Conservation (phyloP, 495 filamentous ascomycete species). For the Polyplosphaeria fusca region DNA sequence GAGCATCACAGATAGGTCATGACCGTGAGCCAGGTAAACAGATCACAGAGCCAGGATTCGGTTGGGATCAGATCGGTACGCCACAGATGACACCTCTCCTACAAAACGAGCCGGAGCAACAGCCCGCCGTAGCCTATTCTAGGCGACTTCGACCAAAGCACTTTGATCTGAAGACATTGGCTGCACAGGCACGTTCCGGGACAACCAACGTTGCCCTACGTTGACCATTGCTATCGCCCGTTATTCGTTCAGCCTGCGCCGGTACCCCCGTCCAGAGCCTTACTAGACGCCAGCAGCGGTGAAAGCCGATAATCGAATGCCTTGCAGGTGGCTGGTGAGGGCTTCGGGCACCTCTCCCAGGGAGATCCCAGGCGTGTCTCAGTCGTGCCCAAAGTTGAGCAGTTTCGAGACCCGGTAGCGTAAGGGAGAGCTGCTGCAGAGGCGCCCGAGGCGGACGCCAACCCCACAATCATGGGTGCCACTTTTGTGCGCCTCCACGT, state of each 20-base stretch:
- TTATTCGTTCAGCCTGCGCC: not conserved
- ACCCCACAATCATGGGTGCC: too few relatives aligned
- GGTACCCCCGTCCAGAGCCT: not conserved
- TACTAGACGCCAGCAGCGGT: too few relatives aligned
- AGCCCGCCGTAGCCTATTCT: not conserved
- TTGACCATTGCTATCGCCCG: not conserved
- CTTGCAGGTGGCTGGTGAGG: too few relatives aligned
- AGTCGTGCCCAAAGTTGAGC: too few relatives aligned
- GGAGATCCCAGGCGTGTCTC: too few relatives aligned
- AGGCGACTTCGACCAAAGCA: not conserved
- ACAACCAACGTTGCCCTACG: not conserved
- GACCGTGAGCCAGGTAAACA: conserved; percentile 8
- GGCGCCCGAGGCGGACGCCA: too few relatives aligned
- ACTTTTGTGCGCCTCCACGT: too few relatives aligned
- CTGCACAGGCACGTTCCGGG: not conserved
- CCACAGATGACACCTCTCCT: conserved; percentile 6
- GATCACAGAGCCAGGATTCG: not conserved
- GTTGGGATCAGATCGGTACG: conserved; percentile 10
- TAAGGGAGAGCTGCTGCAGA: too few relatives aligned
- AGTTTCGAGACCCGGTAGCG: too few relatives aligned
- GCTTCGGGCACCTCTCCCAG: too few relatives aligned
- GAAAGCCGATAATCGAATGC: too few relatives aligned
- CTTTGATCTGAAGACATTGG: not conserved
- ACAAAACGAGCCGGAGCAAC: conserved; percentile 5
- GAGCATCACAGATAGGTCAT: too few relatives aligned